These are phyloP conservation scores for Pseudopyricularia javanii DNA, from an alignment of 2,329 filamentous ascomycete species.

Conservation along the genomic window DNA sequence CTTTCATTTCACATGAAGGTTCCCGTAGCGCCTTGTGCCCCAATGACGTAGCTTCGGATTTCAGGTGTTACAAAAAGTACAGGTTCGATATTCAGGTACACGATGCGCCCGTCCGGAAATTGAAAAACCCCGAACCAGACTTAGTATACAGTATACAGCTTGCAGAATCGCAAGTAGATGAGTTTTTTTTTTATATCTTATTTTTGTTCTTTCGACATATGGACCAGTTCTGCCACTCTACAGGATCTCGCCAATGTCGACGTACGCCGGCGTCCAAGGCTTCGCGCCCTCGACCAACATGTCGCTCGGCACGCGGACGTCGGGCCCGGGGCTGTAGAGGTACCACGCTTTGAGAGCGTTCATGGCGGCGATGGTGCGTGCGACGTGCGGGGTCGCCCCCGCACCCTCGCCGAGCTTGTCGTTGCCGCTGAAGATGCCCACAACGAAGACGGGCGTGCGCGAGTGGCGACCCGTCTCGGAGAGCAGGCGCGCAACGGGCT, in stretches of 20 bases:
- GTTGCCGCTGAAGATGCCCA: slow-evolving; percentile 82
- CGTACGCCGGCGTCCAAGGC: slow-evolving; percentile 54
- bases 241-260: slow-evolving; percentile 62
- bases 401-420: slow-evolving; percentile 91
- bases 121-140: background rate
- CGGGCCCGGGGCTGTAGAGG: slow-evolving; percentile 67
- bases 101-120: background rate
- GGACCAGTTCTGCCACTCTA: slow-evolving; percentile 12
- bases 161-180: slow-evolving; percentile 1
- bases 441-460: slow-evolving; percentile 79
- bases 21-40: background rate
- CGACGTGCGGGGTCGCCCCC: slow-evolving; percentile 65
- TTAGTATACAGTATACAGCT: slow-evolving; percentile 3
- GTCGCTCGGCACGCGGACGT: slow-evolving; percentile 56
- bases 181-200: background rate
- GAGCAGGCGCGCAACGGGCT: slow-evolving; percentile 74
- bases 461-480: slow-evolving; percentile 82
- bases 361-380: slow-evolving; percentile 67
- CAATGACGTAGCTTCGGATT: background rate
- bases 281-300: slow-evolving; percentile 48
- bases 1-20: background rate
- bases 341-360: slow-evolving; percentile 91
- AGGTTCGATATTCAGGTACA: background rate
- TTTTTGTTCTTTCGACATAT: background rate
- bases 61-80: background rate